These are phyloP conservation scores for Penicillium nordicum DNA, from an alignment of 2,329 filamentous ascomycete genomes.

Conservation along the genomic window DNA sequence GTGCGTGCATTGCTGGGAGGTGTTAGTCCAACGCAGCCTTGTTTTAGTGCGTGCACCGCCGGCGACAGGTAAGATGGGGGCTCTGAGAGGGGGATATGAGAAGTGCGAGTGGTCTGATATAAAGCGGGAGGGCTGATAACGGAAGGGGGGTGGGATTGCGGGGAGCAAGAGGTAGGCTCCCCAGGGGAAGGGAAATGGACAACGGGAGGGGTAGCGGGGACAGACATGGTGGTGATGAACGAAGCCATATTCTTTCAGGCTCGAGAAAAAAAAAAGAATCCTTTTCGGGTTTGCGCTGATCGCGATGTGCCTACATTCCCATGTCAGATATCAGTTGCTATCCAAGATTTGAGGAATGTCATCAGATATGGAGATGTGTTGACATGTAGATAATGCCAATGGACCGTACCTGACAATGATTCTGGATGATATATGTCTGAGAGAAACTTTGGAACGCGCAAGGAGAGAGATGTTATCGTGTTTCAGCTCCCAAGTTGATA, in stretches of 20 bases:
- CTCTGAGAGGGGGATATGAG: constrained; percentile 27
- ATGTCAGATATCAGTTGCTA: constrained; percentile 9
- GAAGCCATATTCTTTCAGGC: constrained; percentile 58
- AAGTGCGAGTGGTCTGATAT: constrained; percentile 33
- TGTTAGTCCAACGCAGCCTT: constrained; percentile 41
- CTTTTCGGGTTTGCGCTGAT: constrained; percentile 20
- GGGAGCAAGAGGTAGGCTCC: constrained; percentile 20
- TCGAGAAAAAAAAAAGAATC: neutral
- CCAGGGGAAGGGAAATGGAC: constrained; percentile 30
- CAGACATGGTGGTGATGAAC: constrained; percentile 79
- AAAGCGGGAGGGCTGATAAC: constrained; percentile 27
- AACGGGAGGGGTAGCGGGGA: constrained; percentile 43
- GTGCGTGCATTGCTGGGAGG: constrained; percentile 74
- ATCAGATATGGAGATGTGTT: neutral
- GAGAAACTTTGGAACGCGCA: neutral
- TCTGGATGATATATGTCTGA: neutral
- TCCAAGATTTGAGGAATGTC: neutral
- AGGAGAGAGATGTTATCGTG: constrained; percentile 9
- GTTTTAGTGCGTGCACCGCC: constrained; percentile 34
- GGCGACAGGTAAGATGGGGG: constrained; percentile 39
- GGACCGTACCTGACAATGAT: neutral
- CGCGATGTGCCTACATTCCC: constrained; percentile 27
- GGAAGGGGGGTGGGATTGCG: constrained; percentile 16
- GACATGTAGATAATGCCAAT: neutral
- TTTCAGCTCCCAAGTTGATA: constrained; percentile 11